phyloP scores from a whole-genome alignment of 768 basidiomycete species.

The Rhodotorula kratochvilovae region DNA sequence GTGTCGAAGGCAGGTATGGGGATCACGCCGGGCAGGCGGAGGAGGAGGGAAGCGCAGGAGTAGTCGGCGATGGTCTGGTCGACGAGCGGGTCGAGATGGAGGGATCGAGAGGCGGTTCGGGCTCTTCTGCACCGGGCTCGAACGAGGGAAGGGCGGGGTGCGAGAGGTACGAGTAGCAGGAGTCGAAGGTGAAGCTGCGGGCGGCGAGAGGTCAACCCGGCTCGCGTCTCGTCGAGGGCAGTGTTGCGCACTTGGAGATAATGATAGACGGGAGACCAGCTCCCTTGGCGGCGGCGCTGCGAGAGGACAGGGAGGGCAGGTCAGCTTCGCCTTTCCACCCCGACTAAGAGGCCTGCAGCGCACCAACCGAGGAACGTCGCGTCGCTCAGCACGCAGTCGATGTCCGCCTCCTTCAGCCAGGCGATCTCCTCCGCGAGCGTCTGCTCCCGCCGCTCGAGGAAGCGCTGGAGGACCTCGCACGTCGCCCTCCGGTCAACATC shows the following conservation, averaged over 20 bases:
- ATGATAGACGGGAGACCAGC: constrained; percentile 65
- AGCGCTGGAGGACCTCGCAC: constrained; percentile 59
- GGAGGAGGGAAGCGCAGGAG: constrained; percentile 64
- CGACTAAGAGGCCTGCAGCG: constrained; percentile 41
- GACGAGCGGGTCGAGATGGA: constrained; percentile 60
- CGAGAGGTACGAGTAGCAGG: constrained; percentile 68
- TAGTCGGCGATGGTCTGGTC: constrained; percentile 64
- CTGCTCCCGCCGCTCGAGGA: constrained; percentile 57
- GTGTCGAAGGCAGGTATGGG: constrained; percentile 68
- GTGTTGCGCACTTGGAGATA: constrained; percentile 57
- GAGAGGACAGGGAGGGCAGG: not conserved
- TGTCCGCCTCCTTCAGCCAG: constrained; percentile 58
- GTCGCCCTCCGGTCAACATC: constrained; percentile 70
- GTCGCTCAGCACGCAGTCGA: constrained; percentile 66
- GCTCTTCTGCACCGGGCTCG: not conserved
- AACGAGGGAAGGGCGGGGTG: constrained; percentile 12
- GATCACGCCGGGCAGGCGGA: constrained; percentile 67
- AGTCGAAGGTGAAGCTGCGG: constrained; percentile 68
- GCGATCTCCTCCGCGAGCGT: constrained; percentile 57
- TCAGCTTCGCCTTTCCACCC: not conserved
- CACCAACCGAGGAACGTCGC: constrained; percentile 75
- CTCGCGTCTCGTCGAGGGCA: too few species aligned
- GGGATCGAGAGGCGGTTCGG: constrained; percentile 58
- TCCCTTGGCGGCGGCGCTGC: constrained; percentile 58
- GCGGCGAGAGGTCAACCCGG: not conserved